A percentile compares a stretch with the other conserved stretches of the same genome.
These are phyloP conservation scores for Tetrahymena malaccensis DNA, from an alignment of 73 alveolate genomes.

Conservation along the genomic window DNA sequence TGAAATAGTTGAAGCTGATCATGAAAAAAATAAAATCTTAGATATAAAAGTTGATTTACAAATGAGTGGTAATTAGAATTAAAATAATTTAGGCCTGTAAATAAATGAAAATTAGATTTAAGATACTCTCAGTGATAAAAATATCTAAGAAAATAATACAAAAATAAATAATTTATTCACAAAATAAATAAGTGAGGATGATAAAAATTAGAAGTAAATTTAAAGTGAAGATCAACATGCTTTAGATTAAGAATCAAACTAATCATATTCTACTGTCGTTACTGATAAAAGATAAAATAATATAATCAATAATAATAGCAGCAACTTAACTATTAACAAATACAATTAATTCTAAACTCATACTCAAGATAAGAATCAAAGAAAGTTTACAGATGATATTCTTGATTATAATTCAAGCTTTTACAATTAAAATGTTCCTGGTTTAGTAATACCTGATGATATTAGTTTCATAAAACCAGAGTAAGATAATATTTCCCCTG, in stretches of 20 bases:
- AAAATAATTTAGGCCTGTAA: not conserved
- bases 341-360: not conserved
- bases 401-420: not conserved
- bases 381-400: not conserved
- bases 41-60: not conserved
- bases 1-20: not conserved
- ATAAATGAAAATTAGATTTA: no score
- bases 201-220: no score
- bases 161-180: no score
- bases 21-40: not conserved
- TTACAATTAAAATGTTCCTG: not conserved
- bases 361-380: not conserved
- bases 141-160: no score
- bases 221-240: not conserved
- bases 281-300: not conserved
- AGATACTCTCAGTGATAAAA: not conserved
- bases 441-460: not conserved
- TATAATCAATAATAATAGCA: no score
- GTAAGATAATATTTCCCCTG: not conserved
- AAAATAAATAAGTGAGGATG: no score
- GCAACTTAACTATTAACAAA: no score
- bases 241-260: not conserved
- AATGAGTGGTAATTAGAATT: not conserved
- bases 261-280: not conserved
- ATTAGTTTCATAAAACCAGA: not conserved